Conservation (phyloP, 2,329 filamentous ascomycete species). For the Hypoxylon sp. region DNA sequence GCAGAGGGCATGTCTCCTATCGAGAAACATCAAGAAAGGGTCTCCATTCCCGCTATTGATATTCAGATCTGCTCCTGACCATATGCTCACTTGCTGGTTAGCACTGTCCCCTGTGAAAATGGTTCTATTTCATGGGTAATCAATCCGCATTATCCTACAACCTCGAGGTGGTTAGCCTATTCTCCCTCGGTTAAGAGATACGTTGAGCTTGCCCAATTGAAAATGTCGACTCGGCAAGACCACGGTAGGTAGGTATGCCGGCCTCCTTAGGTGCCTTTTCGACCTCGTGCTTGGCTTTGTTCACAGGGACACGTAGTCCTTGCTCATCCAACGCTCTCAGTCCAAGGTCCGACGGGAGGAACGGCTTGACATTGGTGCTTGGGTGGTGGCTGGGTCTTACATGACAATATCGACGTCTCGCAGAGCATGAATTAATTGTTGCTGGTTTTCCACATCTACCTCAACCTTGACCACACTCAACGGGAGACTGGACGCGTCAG, state of each 20-base stretch:
- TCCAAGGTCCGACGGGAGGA: constrained; percentile 52
- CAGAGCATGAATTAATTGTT: constrained; percentile 42
- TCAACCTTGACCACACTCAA: constrained; percentile 34
- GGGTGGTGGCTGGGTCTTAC: constrained; percentile 40
- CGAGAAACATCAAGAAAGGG: no score
- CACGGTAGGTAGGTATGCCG: constrained; percentile 45
- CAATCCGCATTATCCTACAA: constrained; percentile 45
- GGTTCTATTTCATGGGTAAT: constrained; percentile 43
- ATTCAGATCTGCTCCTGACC: constrained; percentile 30
- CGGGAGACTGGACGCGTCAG: constrained; percentile 48
- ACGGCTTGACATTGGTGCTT: constrained; percentile 49
- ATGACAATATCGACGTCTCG: constrained; percentile 48
- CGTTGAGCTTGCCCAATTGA: constrained; percentile 40
- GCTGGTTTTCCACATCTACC: constrained; percentile 44
- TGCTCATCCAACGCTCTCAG: constrained; percentile 45
- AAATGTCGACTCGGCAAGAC: constrained; percentile 50
- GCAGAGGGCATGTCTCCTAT: no score
- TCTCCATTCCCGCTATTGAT: not conserved
- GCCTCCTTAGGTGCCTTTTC: constrained; percentile 46
- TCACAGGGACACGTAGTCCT: constrained; percentile 45
- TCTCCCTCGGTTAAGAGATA: not conserved
- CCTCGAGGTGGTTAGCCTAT: constrained; percentile 12
- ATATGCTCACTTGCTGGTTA: constrained; percentile 44
- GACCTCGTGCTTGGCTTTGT: constrained; percentile 48
- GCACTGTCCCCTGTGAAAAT: constrained; percentile 47